Evolutionary conservation across 2,329 filamentous ascomycete genomes (phyloP).

Genomic region (Akanthomyces uredinophilus): DNA sequence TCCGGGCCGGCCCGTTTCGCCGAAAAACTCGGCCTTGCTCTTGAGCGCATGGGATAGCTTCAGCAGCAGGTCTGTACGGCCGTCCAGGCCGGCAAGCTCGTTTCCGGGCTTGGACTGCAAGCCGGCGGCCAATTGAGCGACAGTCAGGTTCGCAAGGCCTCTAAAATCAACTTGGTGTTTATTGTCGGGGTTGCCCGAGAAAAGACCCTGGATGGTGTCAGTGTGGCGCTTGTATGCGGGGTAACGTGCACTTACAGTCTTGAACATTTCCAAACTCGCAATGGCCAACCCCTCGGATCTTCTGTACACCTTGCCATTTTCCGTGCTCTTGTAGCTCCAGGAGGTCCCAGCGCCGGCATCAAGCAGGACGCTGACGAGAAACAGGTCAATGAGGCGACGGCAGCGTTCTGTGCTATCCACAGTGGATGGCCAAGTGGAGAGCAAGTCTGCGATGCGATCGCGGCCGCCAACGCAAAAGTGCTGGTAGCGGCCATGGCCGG

Average conservation of each 20-base stretch:
- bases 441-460: slow-evolving; percentile 66
- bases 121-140: slow-evolving; percentile 69
- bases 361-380: slow-evolving; percentile 73
- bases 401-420: slow-evolving; percentile 70
- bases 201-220: slow-evolving; percentile 56
- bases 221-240: slow-evolving; percentile 3
- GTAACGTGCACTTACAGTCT: slow-evolving; percentile 44
- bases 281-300: slow-evolving; percentile 85
- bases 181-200: slow-evolving; percentile 76
- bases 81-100: slow-evolving; percentile 77
- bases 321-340: slow-evolving; percentile 90
- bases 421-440: slow-evolving; percentile 62
- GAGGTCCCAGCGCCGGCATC: slow-evolving; percentile 84
- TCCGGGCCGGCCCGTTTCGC: slow-evolving; percentile 75
- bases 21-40: slow-evolving; percentile 77
- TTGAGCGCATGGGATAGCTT: slow-evolving; percentile 69
- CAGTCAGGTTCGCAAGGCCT: slow-evolving; percentile 68
- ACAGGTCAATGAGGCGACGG: slow-evolving; percentile 70
- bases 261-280: slow-evolving; percentile 84
- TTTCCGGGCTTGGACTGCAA: slow-evolving; percentile 81
- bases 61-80: slow-evolving; percentile 72
- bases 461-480: slow-evolving; percentile 78
- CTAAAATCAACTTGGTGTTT: slow-evolving; percentile 86
- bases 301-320: slow-evolving; percentile 75
- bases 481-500: slow-evolving; percentile 80